A percentile compares a stretch with the other conserved stretches of the same genome.
Evolutionary conservation across 306 rosid genomes (phyloP).

Genomic region (Senna siamea): DNA sequence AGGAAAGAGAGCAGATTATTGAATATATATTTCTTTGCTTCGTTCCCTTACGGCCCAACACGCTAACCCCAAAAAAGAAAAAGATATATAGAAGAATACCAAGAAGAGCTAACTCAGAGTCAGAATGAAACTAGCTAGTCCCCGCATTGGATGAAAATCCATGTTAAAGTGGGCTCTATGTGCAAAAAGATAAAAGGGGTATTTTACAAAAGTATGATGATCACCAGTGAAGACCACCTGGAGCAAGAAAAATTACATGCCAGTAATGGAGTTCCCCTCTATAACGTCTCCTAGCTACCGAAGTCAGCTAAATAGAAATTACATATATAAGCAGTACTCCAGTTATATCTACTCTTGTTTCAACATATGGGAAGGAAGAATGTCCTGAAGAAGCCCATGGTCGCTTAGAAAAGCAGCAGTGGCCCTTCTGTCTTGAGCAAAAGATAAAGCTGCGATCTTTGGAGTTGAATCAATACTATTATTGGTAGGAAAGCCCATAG

Average conservation of each 20-base stretch:
- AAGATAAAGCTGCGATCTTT: constrained; percentile 30
- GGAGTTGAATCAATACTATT: constrained; percentile 18
- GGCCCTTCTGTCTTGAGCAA: constrained; percentile 49
- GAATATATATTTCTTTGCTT: constrained; percentile 16
- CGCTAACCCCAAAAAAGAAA: constrained; percentile 14
- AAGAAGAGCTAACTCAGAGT: constrained; percentile 10
- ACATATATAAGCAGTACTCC: no score
- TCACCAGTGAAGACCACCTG: no score
- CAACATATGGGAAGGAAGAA: constrained; percentile 62
- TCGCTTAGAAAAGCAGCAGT: constrained; percentile 46
- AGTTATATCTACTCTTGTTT: constrained; percentile 60
- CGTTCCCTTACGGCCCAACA: no score
- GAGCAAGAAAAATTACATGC: constrained; percentile 48
- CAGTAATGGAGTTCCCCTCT: constrained; percentile 40
- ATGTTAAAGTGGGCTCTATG: constrained; percentile 39
- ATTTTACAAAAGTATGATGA: constrained; percentile 46
- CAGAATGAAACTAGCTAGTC: background rate
- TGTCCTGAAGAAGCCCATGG: constrained; percentile 83
- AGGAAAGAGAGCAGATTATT: constrained; percentile 17
- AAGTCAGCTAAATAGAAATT: constrained; percentile 48
- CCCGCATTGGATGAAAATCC: constrained; percentile 41
- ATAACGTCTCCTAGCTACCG: constrained; percentile 30
- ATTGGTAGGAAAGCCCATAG: constrained; percentile 34
- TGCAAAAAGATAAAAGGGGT: constrained; percentile 43
- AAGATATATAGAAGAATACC: background rate